Conservation (phyloP, 805 yeast species). For the Wickerhamia fluorescens region DNA sequence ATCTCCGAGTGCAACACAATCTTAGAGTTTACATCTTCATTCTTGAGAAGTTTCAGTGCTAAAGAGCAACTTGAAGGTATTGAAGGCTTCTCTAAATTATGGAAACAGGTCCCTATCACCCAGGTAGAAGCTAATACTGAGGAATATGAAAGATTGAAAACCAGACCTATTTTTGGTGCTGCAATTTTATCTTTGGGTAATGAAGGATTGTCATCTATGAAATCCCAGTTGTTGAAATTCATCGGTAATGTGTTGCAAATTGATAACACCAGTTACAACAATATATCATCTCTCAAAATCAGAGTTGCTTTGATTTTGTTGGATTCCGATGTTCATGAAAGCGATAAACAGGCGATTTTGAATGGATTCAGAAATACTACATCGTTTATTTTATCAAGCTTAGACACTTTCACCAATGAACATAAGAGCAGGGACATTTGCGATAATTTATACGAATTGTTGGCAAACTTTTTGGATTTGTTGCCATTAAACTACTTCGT, state of each 20-base stretch:
- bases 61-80: conserved; percentile 59
- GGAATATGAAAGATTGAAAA: conserved; percentile 30
- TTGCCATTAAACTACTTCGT: conserved; percentile 74
- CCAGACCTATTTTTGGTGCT: conserved; percentile 59
- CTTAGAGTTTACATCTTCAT: conserved; percentile 65
- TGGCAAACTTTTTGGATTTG: conserved; percentile 58
- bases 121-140: conserved; percentile 33
- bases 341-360: conserved; percentile 25
- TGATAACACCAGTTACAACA: conserved; percentile 17
- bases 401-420: conserved; percentile 27
- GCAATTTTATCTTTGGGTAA: conserved; percentile 45
- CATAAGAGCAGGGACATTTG: conserved; percentile 19
- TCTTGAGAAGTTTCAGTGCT: conserved; percentile 62
- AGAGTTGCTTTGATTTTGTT: conserved; percentile 47
- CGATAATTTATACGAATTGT: conserved; percentile 43
- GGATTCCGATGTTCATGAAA: conserved; percentile 29
- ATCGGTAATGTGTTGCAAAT: conserved; percentile 41
- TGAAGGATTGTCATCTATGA: conserved; percentile 42
- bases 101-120: conserved; percentile 40
- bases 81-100: conserved; percentile 42
- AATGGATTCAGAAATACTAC: conserved; percentile 25
- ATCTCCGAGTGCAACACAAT: conserved; percentile 59
- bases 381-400: conserved; percentile 27
- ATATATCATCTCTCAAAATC: conserved; percentile 33
- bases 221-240: conserved; percentile 48